Evolutionary conservation across 2,329 filamentous ascomycete species (phyloP).

Genomic region (Ophiostoma triangulosporum): DNA sequence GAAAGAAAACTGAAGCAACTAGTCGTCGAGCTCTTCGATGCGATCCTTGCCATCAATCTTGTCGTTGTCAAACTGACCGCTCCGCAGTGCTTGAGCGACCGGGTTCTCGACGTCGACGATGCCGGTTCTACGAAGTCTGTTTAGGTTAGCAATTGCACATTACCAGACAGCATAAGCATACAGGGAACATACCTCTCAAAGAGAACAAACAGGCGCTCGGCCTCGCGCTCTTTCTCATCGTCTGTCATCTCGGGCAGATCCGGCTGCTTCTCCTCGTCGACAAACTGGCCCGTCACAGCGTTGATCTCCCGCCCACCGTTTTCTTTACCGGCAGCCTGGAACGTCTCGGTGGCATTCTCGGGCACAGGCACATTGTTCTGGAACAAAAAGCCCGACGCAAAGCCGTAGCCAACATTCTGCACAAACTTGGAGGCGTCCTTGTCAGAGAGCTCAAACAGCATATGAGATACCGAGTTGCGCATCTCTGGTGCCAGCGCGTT

Average conservation of each 20-base stretch:
- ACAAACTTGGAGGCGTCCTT: constrained; percentile 70
- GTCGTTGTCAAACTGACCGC: constrained; percentile 60
- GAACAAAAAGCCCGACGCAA: constrained; percentile 79
- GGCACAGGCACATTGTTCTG: constrained; percentile 72
- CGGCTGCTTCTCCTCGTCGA: constrained; percentile 50
- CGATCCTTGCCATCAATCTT: constrained; percentile 49
- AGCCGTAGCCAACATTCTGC: constrained; percentile 87
- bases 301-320: constrained; percentile 40
- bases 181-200: constrained; percentile 63
- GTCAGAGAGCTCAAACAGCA: constrained; percentile 80
- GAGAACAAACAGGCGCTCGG: constrained; percentile 75
- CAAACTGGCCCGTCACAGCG: constrained; percentile 73
- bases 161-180: too few relatives aligned
- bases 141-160: background rate
- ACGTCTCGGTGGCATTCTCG: constrained; percentile 28
- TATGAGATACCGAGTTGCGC: constrained; percentile 57
- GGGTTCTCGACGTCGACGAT: constrained; percentile 70
- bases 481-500: constrained; percentile 59
- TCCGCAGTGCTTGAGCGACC: constrained; percentile 52
- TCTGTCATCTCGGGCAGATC: constrained; percentile 64
- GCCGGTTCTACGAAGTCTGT: constrained; percentile 55
- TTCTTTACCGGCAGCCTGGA: background rate
- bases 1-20: background rate
- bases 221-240: constrained; percentile 85
- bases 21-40: constrained; percentile 28